Conservation (phyloP, 2,329 filamentous ascomycete species). For the Leptographium wingfieldii region DNA sequence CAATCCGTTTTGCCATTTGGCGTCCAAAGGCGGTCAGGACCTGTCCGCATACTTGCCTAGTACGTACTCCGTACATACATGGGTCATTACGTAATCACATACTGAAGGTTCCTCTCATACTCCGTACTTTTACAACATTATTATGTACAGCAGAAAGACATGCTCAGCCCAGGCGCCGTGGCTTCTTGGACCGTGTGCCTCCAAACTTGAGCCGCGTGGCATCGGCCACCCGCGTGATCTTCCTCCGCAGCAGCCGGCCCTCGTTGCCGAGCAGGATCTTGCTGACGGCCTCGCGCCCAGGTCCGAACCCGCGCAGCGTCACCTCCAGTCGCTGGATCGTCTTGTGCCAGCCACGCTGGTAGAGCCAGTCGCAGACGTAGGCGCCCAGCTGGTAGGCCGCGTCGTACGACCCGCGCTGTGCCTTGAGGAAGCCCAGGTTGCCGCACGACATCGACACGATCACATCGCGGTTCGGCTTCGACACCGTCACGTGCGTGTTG, state of each 20-base stretch:
- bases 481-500: slow-evolving; percentile 89
- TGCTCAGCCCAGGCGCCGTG: slow-evolving; percentile 59
- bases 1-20: too few species aligned
- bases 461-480: slow-evolving; percentile 65
- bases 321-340: slow-evolving; percentile 71
- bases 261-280: slow-evolving; percentile 84
- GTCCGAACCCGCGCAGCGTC: slow-evolving; percentile 71
- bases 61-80: too few species aligned
- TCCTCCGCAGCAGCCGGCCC: slow-evolving; percentile 59
- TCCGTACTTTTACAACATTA: not conserved
- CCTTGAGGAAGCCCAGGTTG: slow-evolving; percentile 84
- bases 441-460: slow-evolving; percentile 72
- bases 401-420: slow-evolving; percentile 71
- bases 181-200: slow-evolving; percentile 74
- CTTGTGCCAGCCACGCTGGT: slow-evolving; percentile 65
- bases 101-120: not conserved
- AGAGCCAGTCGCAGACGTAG: slow-evolving; percentile 71
- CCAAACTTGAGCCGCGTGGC: slow-evolving; percentile 89
- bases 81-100: too few species aligned
- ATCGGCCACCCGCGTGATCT: slow-evolving; percentile 73
- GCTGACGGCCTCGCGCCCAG: slow-evolving; percentile 74
- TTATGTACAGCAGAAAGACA: not conserved
- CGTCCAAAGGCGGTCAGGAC: too few species aligned
- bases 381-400: slow-evolving; percentile 81
- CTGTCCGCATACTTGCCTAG: too few species aligned